Evolutionary conservation across 331 rosid genomes (phyloP), one percentile per base, ranked within the genome.

Genomic region (Prunus yedoensis): DNA sequence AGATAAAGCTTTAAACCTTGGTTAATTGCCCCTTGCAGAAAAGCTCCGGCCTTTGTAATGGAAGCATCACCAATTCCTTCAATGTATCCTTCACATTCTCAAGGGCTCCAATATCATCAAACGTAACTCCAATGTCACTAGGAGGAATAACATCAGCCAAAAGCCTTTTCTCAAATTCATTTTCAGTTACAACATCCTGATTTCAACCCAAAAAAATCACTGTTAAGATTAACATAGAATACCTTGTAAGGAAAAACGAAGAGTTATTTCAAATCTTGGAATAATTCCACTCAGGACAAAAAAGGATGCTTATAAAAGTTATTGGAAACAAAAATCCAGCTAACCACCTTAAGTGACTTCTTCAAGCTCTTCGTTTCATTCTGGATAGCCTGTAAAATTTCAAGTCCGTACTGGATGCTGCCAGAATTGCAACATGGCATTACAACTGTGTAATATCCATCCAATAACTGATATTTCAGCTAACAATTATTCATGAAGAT

Each of bases 11-110:
- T 32, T 45, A 10, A 72, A 93, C 97, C 97, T 93, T 93, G 58
- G 97, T 93, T 76, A 93, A 82, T 82, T 93, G 97, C 80, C 97
- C 97, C 85, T 90, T 93, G 96, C 97, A 90, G 74, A 93, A 93
- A 47, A 93, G 93, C 83, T 93, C 97, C 46, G 97, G 97, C 85
- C 97, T 87, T 85, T 90, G 97, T 72, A 90, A 77, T 70, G 96
- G 98, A 83, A 94, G 97, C 97, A 93, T 93, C 83, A 90, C 97
- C 87, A 93, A 83, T 77, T 93, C 97, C 85, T 93, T 93, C 78
- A 93, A 71, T 14, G 97, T 93, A 86, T 93, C 97, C 86, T 93
- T 93, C 77, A 93, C 96, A 76, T 93, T 89, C 86, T 93, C 97
- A 77, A 93, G 96, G 76, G 97, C 97, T 56, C 97, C 97, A 78